Base-by-base conservation (phyloP, 140 eudicot genomes). In the Flaveria floridana region DNA sequence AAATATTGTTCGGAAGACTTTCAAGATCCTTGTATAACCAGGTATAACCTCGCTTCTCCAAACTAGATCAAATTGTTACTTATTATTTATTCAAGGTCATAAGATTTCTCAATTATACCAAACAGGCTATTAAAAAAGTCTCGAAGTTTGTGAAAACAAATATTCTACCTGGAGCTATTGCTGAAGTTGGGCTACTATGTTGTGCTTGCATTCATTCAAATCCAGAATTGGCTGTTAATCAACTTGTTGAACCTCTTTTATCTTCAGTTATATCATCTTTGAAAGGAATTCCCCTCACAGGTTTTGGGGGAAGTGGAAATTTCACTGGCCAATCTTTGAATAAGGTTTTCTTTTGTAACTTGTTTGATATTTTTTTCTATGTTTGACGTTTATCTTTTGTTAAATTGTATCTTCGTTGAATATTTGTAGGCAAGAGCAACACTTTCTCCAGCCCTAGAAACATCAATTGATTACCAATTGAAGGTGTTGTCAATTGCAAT, bases 151-250 rank as follows among this genome's bases (percentile, higher is more conserved):
- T 95, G 55, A 85, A 81, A 63, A 83, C 95, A 74, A 95, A 91
- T 87, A 95, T 95, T 77, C 95, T 95, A 75, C 97, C 97, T 46
- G 99, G 99, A 70, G 99, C 99, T 52, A 89, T 95, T 72, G 96
- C 96, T 7, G 99, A 95, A 85, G 95, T 95, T 73, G 99, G 99
- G 72, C 89, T 91, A 56, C 97, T 95, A 51, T 95, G 99, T 69
- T 88, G 96, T 84, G 97, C 99, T 41, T 95, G 97, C 74, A 86
- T 95, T 68, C 91, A 91, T 68, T 84, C 99, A 76, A 87, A 91
- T 78, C 97, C 99, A 28, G 85, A 85, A 47, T 82, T 84, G 77
- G 96, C 99, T 28, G 87, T 83, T 73, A 82, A 71, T 81, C 94
- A 91, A 68, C 88, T 95, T 59, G 79, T 95, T 76, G 92, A 91